Base-by-base conservation (phyloP, 2,329 filamentous ascomycete genomes). In the Ceratocystis papillata region DNA sequence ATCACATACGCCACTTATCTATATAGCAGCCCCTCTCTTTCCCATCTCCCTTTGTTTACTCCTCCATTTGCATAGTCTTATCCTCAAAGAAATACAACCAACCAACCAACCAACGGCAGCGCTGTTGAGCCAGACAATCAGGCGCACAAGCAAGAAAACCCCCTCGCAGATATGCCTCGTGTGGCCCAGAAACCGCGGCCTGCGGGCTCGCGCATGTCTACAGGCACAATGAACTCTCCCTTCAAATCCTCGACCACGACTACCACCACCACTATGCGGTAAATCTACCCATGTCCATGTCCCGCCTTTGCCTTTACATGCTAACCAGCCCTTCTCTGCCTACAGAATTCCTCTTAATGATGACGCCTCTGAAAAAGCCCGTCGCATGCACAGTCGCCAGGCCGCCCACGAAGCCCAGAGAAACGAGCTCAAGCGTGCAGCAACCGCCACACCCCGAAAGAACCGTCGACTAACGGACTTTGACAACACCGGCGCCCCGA, bases 341-440 rank as follows among this genome's bases (percentile, higher is more conserved):
- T 61, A 22, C 33, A 68, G 67, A 75, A 95, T 99, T 68, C 92
- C 94, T 45, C 84, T 99, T 69, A 97, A 97, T 78, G 94, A 99
- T 78, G 94, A 99, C 80, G 87, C 85, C 68, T 85, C 87, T 71
- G 94, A 99, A 78, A 96, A 95, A 76, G 92, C 91, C 62, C 87
- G 87, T 71, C 88, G 94, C 62, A 80, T 93, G 72, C 88, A 94
- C 73, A 91, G 89, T 69, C 87, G 94, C 72, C 90, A 95, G 77
- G 90, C 89, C 44, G 84, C 90, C 37, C 88, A 96, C 74, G 90
- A 96, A 75, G 87, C 87, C 71, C 92, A 96, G 74, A 89, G 95
- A 81, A 94, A 94, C 77, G 87, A 96, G 74, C 87, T 97, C 71
- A 90, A 91, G 75, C 87, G 88, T 10, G 89, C 90, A 59, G 77